A percentile compares a stretch with the other conserved stretches of the same genome.
Conservation (phyloP, 164 flowering plant genomes). For the Vitis vinifera region ASM3070453v1 NC_081816.1:16176501-16177000, state of each 20-base stretch:
- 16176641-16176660: not conserved
- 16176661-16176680: not conserved
- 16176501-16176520: not conserved
- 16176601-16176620: too few species aligned
- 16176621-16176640: not conserved
- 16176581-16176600: too few species aligned
- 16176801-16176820: slow-evolving; percentile 66
- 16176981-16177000: slow-evolving; percentile 2
- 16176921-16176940: slow-evolving; percentile 34
- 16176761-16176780: slow-evolving; percentile 42
- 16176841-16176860: slow-evolving; percentile 73
- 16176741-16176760: slow-evolving; percentile 35
- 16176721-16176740: slow-evolving; percentile 33
- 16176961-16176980: slow-evolving; percentile 3
- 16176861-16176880: slow-evolving; percentile 64
- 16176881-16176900: slow-evolving; percentile 34
- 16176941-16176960: slow-evolving; percentile 16
- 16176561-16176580: too few species aligned
- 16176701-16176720: slow-evolving; percentile 64
- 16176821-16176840: slow-evolving; percentile 53
- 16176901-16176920: slow-evolving; percentile 57
- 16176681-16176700: not conserved
- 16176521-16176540: not conserved
- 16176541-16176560: too few species aligned
- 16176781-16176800: slow-evolving; percentile 41